A percentile compares a stretch with the other conserved stretches of the same genome.
phyloP scores from a whole-genome alignment of 495 filamentous ascomycete species.

The Lasiosphaeria ovina region DNA sequence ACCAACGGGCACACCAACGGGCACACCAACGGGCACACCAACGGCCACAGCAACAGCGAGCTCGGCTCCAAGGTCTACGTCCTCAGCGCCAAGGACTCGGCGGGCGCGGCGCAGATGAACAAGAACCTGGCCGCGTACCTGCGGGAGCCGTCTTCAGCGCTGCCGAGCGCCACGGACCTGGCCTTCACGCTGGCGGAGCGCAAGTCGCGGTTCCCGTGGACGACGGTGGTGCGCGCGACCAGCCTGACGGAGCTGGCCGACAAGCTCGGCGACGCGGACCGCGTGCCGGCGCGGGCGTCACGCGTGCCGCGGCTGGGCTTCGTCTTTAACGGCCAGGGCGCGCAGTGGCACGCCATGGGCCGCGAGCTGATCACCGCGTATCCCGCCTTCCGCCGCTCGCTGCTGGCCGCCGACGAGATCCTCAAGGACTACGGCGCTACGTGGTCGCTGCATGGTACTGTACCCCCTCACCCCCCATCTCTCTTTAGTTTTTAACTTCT shows the following conservation, averaged over 20 bases:
- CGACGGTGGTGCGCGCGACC: not conserved
- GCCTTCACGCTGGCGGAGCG: constrained; percentile 5
- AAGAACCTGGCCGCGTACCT: not conserved
- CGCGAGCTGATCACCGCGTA: constrained; percentile 30
- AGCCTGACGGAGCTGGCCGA: not conserved
- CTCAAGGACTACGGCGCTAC: not conserved
- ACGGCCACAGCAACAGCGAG: too few species aligned
- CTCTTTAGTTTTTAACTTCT: too few species aligned
- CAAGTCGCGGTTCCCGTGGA: constrained; percentile 1
- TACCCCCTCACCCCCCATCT: too few species aligned
- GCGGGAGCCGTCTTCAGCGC: not conserved
- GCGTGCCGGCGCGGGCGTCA: too few species aligned
- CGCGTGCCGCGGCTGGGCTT: constrained; percentile 23
- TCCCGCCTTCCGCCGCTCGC: constrained; percentile 3
- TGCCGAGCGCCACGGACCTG: not conserved
- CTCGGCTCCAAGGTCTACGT: constrained; percentile 1
- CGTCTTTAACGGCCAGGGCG: constrained; percentile 36
- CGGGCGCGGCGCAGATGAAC: not conserved
- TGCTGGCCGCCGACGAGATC: not conserved
- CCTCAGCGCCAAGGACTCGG: not conserved
- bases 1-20: not conserved
- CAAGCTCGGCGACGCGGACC: not conserved
- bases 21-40: too few species aligned
- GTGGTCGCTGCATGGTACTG: not conserved
- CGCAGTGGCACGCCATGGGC: constrained; percentile 10